phyloP scores from a whole-genome alignment of 2,329 filamentous ascomycete genomes.

The Zymoseptoria tritici region DNA sequence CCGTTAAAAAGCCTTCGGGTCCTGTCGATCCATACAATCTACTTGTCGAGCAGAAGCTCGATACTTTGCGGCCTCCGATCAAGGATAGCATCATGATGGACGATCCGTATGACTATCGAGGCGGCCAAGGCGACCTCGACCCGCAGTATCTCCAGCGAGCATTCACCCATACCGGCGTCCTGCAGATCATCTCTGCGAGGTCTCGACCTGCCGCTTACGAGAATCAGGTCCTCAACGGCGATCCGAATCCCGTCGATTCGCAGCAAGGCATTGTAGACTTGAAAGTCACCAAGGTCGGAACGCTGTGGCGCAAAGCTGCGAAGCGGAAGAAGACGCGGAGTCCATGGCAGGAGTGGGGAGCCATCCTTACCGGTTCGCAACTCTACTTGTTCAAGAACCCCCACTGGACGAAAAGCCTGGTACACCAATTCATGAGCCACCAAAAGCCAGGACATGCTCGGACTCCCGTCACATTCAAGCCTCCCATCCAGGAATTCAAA shows the following conservation, averaged over 20 bases:
- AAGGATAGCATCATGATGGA: slow-evolving; percentile 90
- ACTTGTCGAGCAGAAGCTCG: slow-evolving; percentile 83
- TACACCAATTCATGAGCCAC: slow-evolving; percentile 79
- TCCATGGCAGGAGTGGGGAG: slow-evolving; percentile 98
- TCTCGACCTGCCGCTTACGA: slow-evolving; percentile 94
- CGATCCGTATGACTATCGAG: slow-evolving; percentile 83
- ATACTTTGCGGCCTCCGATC: slow-evolving; percentile 72
- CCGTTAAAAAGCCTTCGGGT: slow-evolving; percentile 59
- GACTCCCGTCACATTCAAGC: slow-evolving; percentile 79
- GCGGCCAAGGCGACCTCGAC: slow-evolving; percentile 67
- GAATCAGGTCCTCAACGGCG: slow-evolving; percentile 48
- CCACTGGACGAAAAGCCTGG: slow-evolving; percentile 82
- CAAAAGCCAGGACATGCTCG: slow-evolving; percentile 68
- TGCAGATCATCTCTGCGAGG: slow-evolving; percentile 90
- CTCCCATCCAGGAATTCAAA: slow-evolving; percentile 84
- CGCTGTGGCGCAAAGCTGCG: slow-evolving; percentile 86
- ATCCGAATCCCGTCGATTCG: slow-evolving; percentile 60
- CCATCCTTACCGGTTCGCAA: slow-evolving; percentile 90
- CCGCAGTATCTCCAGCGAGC: slow-evolving; percentile 75
- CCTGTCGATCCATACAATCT: slow-evolving; percentile 85
- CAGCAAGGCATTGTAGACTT: slow-evolving; percentile 94
- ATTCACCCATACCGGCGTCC: slow-evolving; percentile 82
- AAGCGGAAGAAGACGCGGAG: slow-evolving; percentile 95
- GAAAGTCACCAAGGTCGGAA: slow-evolving; percentile 90
- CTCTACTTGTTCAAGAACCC: slow-evolving; percentile 95